Percentiles rank a stretch among this genome's conserved stretches.
These are phyloP conservation scores for Zopfochytrium polystomum DNA, from an alignment of 371 early-diverging fungal genomes.

Conservation along the genomic window DNA sequence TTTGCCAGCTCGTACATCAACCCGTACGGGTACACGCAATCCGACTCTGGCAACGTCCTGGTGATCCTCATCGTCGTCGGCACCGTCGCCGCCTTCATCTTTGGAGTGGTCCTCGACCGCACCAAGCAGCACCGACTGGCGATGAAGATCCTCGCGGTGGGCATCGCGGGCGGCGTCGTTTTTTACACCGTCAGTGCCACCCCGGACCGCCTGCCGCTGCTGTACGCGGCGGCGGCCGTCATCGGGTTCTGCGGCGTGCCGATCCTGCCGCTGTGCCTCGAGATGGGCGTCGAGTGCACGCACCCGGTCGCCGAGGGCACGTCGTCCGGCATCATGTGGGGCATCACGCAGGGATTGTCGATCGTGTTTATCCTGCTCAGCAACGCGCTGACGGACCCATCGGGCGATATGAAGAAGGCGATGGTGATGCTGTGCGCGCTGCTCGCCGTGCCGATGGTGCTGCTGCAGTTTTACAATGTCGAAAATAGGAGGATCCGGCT, in stretches of 20 bases:
- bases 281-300: too few relatives aligned
- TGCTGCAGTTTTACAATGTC: too few relatives aligned
- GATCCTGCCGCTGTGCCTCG: slow-evolving; percentile 26
- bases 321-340: too few relatives aligned
- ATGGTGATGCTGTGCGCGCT: too few relatives aligned
- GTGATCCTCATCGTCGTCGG: too few relatives aligned
- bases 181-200: slow-evolving; percentile 19
- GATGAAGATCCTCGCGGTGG: slow-evolving; percentile 1
- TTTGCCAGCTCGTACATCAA: slow-evolving; percentile 57
- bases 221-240: slow-evolving; percentile 20
- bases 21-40: slow-evolving; percentile 58
- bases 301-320: too few relatives aligned
- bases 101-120: slow-evolving; percentile 25
- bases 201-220: slow-evolving; percentile 7
- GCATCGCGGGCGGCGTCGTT: slow-evolving; percentile 10
- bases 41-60: not conserved
- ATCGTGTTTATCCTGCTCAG: slow-evolving; percentile 5
- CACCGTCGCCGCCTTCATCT: too few relatives aligned
- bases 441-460: too few relatives aligned
- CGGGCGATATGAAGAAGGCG: too few relatives aligned
- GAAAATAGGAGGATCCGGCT: too few relatives aligned
- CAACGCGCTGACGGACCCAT: slow-evolving; percentile 15
- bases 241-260: slow-evolving; percentile 37
- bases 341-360: slow-evolving; percentile 1
- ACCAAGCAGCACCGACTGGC: too few relatives aligned